Conservation (phyloP, 768 basidiomycete species). For the Naganishia onofrii region DNA sequence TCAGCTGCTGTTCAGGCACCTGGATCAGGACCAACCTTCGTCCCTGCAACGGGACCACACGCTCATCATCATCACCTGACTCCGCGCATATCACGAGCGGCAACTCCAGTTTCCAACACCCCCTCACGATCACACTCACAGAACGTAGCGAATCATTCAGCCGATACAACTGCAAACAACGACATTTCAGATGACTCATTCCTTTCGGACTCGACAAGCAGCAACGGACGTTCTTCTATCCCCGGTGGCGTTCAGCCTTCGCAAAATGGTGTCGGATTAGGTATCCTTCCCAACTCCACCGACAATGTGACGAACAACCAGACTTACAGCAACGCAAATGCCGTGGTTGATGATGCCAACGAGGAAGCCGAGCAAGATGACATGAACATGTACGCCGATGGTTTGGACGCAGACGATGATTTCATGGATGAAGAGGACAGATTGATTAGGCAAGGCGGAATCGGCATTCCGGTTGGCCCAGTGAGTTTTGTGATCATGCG, state of each 20-base stretch:
- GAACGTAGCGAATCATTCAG: constrained; percentile 24
- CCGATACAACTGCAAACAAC: constrained; percentile 41
- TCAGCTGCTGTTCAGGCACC: constrained; percentile 91
- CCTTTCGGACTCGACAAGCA: constrained; percentile 1
- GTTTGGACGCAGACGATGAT: constrained; percentile 46
- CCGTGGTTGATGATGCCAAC: constrained; percentile 58
- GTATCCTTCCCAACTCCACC: constrained; percentile 67
- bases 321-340: constrained; percentile 65
- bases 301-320: constrained; percentile 55
- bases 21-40: constrained; percentile 64
- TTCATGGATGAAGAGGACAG: constrained; percentile 82
- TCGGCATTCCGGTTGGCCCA: constrained; percentile 89
- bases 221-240: neutral
- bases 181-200: constrained; percentile 36
- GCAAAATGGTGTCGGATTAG: constrained; percentile 55
- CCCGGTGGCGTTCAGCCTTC: neutral
- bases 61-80: constrained; percentile 53
- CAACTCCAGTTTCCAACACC: constrained; percentile 46
- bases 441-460: constrained; percentile 83
- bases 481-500: constrained; percentile 58
- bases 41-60: constrained; percentile 44
- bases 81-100: constrained; percentile 48
- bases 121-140: constrained; percentile 3
- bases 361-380: constrained; percentile 27
- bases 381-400: constrained; percentile 37